Base-by-base conservation (phyloP, 2,329 filamentous ascomycete genomes). In the Fusarium beomiforme region DNA sequence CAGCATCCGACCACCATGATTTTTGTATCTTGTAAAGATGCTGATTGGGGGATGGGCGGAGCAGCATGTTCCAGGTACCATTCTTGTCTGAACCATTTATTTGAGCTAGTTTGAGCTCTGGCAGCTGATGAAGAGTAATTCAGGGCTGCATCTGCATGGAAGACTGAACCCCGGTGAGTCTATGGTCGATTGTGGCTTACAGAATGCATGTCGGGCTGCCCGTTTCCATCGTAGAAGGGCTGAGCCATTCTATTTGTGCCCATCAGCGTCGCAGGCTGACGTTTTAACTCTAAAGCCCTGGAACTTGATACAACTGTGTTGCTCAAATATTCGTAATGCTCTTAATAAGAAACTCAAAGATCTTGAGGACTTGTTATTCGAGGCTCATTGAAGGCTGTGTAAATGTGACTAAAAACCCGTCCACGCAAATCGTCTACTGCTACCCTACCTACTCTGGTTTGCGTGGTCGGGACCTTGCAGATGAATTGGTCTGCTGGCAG, bases 381-480 rank as follows among this genome's bases (percentile, higher is more conserved):
- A 58, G 58, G 64, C 44, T 71, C 42, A 46, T 65, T 34, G n/a
- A 49, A 47, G 39, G 46, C 67, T 59, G 60, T 59, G 61, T 43
- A 50, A 44, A 49, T n/a, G 43, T 33, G 59, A 56, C 50, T 51
- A 46, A 50, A 57, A 47, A 29, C 46, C 60, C 44, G 57, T 42
- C 37, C 63, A 63, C 44, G 69, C 65, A 60, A 75, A 73, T 75
- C 64, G 71, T 55, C 43, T 66, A 56, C 56, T 70, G 61, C 59
- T 60, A 69, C 63, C 58, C 67, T 61, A 68, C 69, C 49, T 59
- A n/a, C n/a, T n/a, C n/a, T 50, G 36, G 47, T 65, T 58, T 64
- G 59, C 55, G 54, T 39, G 57, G 65, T 67, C 71, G 73, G 73
- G 73, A 75, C 73, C 73, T 75, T 75, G 73, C 73, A 75, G 73